Conservation (phyloP, 2,329 filamentous ascomycete genomes). For the Cladosporium austrohemisphaericum region DNA sequence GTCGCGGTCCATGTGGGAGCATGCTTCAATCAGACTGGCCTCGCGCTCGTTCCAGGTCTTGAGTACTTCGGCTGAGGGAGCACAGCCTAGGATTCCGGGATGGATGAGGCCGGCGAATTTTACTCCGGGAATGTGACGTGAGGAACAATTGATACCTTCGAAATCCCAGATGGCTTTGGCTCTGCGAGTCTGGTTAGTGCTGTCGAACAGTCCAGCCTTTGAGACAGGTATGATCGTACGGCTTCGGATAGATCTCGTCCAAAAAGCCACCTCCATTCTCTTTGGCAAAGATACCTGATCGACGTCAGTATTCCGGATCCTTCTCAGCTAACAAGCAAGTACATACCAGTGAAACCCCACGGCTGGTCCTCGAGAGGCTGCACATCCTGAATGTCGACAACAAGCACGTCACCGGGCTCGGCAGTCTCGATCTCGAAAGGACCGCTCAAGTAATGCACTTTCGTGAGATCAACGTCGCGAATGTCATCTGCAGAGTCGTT, state of each 20-base stretch:
- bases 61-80: constrained; percentile 73
- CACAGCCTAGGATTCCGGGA: constrained; percentile 85
- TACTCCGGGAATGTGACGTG: constrained; percentile 80
- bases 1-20: constrained; percentile 60
- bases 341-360: constrained; percentile 77
- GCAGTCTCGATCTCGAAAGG: constrained; percentile 84
- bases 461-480: constrained; percentile 76
- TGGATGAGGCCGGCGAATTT: constrained; percentile 84
- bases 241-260: constrained; percentile 79
- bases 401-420: constrained; percentile 76
- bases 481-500: constrained; percentile 88
- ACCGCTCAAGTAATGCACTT: constrained; percentile 82
- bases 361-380: constrained; percentile 81
- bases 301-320: not conserved
- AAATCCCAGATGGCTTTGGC: constrained; percentile 76
- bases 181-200: constrained; percentile 38
- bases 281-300: constrained; percentile 60
- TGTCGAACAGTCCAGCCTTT: too few relatives aligned
- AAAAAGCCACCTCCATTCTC: constrained; percentile 85
- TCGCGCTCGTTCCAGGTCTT: constrained; percentile 82
- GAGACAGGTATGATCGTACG: constrained; percentile 49
- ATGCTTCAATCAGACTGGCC: constrained; percentile 68
- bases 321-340: not conserved
- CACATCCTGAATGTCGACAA: constrained; percentile 90
- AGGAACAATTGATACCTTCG: constrained; percentile 75